These are phyloP conservation scores for Beauveria medogensis DNA, from an alignment of 2,329 filamentous ascomycete genomes.

Conservation along the genomic window DNA sequence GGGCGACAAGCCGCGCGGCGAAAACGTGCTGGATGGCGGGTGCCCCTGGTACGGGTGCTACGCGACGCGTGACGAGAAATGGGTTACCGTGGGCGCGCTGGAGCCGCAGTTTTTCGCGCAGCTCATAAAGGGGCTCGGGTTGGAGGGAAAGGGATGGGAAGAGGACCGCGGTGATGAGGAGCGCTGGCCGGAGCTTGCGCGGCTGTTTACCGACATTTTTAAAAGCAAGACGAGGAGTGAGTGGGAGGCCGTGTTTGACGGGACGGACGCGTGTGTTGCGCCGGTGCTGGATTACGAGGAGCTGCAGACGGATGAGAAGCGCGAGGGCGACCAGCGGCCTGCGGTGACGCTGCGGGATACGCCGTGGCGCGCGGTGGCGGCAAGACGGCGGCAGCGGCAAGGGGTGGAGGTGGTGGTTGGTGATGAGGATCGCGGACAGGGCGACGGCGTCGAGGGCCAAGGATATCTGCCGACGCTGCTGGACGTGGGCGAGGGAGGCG, in stretches of 20 bases:
- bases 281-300: constrained; percentile 73
- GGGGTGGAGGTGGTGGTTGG: background rate
- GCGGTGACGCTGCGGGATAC: constrained; percentile 60
- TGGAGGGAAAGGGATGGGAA: constrained; percentile 45
- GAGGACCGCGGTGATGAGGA: constrained; percentile 48
- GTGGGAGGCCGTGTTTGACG: constrained; percentile 84
- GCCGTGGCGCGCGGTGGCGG: constrained; percentile 53
- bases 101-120: constrained; percentile 77
- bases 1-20: constrained; percentile 58
- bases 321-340: constrained; percentile 63
- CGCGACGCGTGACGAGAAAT: constrained; percentile 68
- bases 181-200: constrained; percentile 60
- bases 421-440: constrained; percentile 48
- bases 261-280: constrained; percentile 87
- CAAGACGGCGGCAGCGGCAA: constrained; percentile 10
- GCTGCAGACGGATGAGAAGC: constrained; percentile 43
- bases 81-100: constrained; percentile 82
- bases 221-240: constrained; percentile 60
- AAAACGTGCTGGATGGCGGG: constrained; percentile 75
- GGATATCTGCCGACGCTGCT: constrained; percentile 59
- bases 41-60: constrained; percentile 88
- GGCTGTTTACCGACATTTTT: constrained; percentile 56
- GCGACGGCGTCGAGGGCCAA: constrained; percentile 53
- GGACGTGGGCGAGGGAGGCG: constrained; percentile 61
- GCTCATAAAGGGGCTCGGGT: constrained; percentile 58